Evolutionary conservation across 2,329 filamentous ascomycete genomes (phyloP), one percentile per base, ranked within the genome.

Genomic region (Fusarium nygamai): DNA sequence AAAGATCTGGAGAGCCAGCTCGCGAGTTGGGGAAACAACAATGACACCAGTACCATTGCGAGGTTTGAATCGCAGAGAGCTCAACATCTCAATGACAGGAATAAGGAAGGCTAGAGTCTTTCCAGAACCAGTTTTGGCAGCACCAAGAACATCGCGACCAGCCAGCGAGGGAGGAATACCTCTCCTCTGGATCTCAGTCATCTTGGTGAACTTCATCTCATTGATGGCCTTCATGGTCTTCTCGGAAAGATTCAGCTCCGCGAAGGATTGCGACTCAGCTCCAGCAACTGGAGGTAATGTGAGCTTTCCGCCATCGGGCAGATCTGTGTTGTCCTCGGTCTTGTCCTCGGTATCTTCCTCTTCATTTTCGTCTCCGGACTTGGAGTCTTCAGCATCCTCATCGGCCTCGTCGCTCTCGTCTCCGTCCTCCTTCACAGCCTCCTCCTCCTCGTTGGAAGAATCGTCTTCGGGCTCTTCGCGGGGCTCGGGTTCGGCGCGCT

Each of bases 61-160:
- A 27, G 95, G 96, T 87, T 98, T 98, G 88, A 98, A 98, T 72
- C 93, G 91, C 78, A 99, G 88, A 22, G 95, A 92, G 80, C 92
- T 92, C 69, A 99, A 88, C 91, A 98, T 97, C 85, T 98, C 96
- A 44, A 98, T 89, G 5, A 95, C 95, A 24, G 96, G 96, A 66
- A 98, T 95, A 71, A 99, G 87, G 85, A 99, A 99, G 7, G 96
- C 93, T 69, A 98, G 85, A 2, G 96, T 99, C 87, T 99, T 99
- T 81, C 96, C 96, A 29, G 94, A 97, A 48, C 95, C 95, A 7
- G 95, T 98, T 88, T 98, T 98, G 58, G 96, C 96, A 38, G 96
- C 96, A 78, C 96, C 96, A 50, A 99, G 89, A 29, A 98, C 94
- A 85, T 98, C 96, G 81, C 93, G 92, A 73, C 96, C 96, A 47